These are phyloP conservation scores for Umbelopsis sp. DNA, from an alignment of 192 early-diverging fungal species.

Conservation along the genomic window DNA sequence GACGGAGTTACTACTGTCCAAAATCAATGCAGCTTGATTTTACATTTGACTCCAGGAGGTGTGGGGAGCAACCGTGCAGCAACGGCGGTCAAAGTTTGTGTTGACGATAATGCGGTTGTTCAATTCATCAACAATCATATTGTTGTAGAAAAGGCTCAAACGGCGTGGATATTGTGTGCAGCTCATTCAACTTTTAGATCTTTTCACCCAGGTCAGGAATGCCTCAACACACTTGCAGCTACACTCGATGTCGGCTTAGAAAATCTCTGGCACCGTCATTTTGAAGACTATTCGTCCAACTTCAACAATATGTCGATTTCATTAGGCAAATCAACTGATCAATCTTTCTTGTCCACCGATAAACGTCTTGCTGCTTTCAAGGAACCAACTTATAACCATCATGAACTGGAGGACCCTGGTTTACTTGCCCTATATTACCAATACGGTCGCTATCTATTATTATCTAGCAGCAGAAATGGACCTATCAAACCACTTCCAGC, in stretches of 20 bases:
- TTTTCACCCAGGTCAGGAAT: not conserved
- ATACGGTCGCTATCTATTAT: not conserved
- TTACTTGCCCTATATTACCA: not conserved
- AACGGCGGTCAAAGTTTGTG: not conserved
- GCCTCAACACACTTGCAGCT: not conserved
- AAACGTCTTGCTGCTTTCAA: not conserved
- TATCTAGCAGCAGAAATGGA: not conserved
- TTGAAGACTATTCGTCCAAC: not conserved
- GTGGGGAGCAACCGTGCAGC: not conserved
- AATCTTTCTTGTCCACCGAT: too few relatives aligned
- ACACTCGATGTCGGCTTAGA: not conserved
- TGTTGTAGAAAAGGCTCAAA: not conserved
- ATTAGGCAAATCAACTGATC: not conserved
- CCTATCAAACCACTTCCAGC: not conserved
- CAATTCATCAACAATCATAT: not conserved
- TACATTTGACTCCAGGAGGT: not conserved
- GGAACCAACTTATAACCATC: not conserved
- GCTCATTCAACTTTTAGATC: not conserved
- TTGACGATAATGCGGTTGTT: not conserved
- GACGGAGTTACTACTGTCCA: not conserved
- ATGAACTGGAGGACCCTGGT: not conserved
- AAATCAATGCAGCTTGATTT: not conserved
- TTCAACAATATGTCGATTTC: not conserved
- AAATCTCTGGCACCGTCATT: not conserved
- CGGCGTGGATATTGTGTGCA: not conserved